Percentiles rank a stretch among this genome's conserved stretches.
These are phyloP conservation scores for Inga leiocalycina DNA, from an alignment of 306 rosid genomes.

Conservation along the genomic window DNA sequence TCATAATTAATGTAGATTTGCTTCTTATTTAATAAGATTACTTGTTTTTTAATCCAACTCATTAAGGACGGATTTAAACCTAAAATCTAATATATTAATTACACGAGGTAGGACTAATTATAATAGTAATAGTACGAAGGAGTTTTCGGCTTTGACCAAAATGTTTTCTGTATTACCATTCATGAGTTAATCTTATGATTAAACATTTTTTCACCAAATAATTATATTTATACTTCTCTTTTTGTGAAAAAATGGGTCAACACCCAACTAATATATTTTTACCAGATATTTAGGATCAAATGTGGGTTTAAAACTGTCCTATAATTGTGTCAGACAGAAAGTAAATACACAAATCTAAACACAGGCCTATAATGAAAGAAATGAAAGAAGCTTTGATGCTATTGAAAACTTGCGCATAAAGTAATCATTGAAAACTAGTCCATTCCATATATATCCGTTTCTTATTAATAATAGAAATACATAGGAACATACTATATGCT, in stretches of 20 bases:
- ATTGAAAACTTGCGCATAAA: background rate
- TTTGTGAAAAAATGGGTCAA: background rate
- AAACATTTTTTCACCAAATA: background rate
- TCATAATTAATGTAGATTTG: too few relatives aligned
- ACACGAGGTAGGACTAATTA: too few relatives aligned
- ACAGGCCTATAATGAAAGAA: background rate
- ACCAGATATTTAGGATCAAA: background rate
- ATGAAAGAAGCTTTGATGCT: background rate
- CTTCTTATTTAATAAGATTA: too few relatives aligned
- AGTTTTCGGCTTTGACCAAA: background rate
- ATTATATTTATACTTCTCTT: background rate
- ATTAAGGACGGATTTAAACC: too few relatives aligned
- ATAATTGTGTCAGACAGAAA: too few relatives aligned
- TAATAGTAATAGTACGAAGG: too few relatives aligned
- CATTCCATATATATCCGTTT: background rate
- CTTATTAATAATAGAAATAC: background rate
- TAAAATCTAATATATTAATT: too few relatives aligned
- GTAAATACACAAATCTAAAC: too few relatives aligned
- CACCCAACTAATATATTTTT: background rate
- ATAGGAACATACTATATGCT: background rate
- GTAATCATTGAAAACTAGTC: background rate
- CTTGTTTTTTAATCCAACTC: too few relatives aligned
- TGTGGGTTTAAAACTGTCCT: background rate
- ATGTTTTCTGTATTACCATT: background rate
- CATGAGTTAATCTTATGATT: background rate